Percentiles rank a stretch among this genome's conserved stretches.
These are phyloP conservation scores for Nadsonia fulvescens DNA, from an alignment of 805 yeast species.

Conservation along the genomic window DNA sequence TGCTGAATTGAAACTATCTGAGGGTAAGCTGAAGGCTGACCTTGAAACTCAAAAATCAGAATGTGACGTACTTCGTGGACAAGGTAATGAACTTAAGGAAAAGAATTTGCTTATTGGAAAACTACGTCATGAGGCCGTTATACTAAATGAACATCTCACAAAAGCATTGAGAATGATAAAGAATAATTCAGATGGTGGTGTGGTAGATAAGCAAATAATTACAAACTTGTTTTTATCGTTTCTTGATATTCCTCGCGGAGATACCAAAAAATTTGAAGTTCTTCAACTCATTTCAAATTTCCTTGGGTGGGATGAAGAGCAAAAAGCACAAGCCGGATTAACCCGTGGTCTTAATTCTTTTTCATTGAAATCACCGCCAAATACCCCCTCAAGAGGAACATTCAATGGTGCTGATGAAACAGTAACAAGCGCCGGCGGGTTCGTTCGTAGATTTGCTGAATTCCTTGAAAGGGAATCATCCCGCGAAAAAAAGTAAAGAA, in stretches of 20 bases:
- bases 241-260: conserved; percentile 77
- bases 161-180: conserved; percentile 76
- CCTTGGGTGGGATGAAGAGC: conserved; percentile 70
- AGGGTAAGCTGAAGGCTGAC: conserved; percentile 6
- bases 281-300: conserved; percentile 66
- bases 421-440: conserved; percentile 14
- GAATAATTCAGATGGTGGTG: conserved; percentile 53
- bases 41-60: conserved; percentile 21
- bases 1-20: conserved; percentile 11
- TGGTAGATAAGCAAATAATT: conserved; percentile 75
- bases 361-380: conserved; percentile 4
- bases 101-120: conserved; percentile 75
- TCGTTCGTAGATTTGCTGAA: conserved; percentile 22
- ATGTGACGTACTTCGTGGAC: conserved; percentile 18
- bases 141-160: conserved; percentile 85
- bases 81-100: conserved; percentile 40
- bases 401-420: conserved; percentile 2
- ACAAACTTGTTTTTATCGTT: conserved; percentile 76
- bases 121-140: conserved; percentile 84
- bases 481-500: conserved; percentile 17
- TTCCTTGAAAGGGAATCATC: conserved; percentile 17
- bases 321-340: conserved; percentile 18
- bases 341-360: conserved; percentile 7
- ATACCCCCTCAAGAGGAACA: conserved; percentile 7
- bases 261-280: conserved; percentile 86